Evolutionary conservation across 352 stramenopile species (phyloP), one percentile per base, ranked within the genome.

Genomic region (Pythium folliculosum): DNA sequence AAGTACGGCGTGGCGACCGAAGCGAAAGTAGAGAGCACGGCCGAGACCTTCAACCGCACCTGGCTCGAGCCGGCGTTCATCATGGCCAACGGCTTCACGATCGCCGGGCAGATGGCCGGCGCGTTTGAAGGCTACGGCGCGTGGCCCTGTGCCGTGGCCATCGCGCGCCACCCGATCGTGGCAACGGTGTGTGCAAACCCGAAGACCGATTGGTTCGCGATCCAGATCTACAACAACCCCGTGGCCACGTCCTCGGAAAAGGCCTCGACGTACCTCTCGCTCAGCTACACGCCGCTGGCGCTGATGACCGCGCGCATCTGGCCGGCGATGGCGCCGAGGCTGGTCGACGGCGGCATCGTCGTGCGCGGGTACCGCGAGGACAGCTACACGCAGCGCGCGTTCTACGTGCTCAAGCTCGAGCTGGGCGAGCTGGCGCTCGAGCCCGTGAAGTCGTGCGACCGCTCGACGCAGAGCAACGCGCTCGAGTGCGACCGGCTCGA

Each of bases 191-290:
- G 57, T 27, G 25, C 65, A 10, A 49, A 40, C 9, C 19, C 44
- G 8, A 17, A 25, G 23, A 30, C 32, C 43, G 44, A 40, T 23
- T 72, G 66, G 66, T 65, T 72, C 27, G 19, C 23, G 1, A 53
- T 72, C 47, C 22, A 72, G 45, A 63, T 72, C 47, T 72, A 59
- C 47, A 67, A 72, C 53, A 72, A 72, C 35, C 58, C 56, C 40
- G 66, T 72, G 60, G 66, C 66, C 35, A 72, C 66, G 45, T 65
- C 66, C 17, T 72, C 66, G 16, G 59, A 72, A 30, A 67, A 72
- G 47, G 66, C 59, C 3, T 67, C 58, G 51, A 72, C 59, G 35
- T 72, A 65, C 17, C 45, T 72, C 8, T 67, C 66, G 53, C 35
- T 56, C 7, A 30, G 8, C 17, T 72, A 67, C 60, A 65, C 66